Conservation (phyloP, 2,329 filamentous ascomycete species). For the Nigrospora oryzae region DNA sequence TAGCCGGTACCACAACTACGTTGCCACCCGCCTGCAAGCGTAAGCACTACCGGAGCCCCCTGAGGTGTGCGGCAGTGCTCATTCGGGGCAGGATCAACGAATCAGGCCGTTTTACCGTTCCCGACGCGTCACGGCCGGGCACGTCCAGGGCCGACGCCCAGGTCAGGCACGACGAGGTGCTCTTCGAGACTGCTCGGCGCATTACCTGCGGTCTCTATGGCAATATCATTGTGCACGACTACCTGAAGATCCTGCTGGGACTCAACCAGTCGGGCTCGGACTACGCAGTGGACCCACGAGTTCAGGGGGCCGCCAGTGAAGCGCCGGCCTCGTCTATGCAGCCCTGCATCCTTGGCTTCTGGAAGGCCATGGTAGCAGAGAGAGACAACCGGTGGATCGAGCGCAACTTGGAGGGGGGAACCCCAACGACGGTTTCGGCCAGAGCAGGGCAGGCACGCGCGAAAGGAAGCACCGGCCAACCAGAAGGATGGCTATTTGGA, state of each 20-base stretch:
- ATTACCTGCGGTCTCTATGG: slow-evolving; percentile 46
- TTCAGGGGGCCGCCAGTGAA: no score
- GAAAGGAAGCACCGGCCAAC: no score
- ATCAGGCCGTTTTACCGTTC: no score
- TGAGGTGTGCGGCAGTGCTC: no score
- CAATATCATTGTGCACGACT: slow-evolving; percentile 50
- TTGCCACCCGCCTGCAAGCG: slow-evolving; percentile 49
- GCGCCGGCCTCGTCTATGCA: no score
- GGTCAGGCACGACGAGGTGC: slow-evolving; percentile 29
- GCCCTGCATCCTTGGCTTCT: neutral
- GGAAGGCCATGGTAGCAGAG: neutral
- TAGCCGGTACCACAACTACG: slow-evolving; percentile 62
- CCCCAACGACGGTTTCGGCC: no score
- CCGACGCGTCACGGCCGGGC: no score
- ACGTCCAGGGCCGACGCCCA: no score
- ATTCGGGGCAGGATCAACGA: no score
- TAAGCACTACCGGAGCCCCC: neutral
- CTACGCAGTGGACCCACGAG: slow-evolving; percentile 49
- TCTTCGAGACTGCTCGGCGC: slow-evolving; percentile 48
- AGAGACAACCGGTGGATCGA: neutral
- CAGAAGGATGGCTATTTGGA: neutral
- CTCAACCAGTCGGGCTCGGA: slow-evolving; percentile 48
- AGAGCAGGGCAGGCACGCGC: no score
- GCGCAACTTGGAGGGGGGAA: no score
- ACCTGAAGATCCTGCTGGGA: slow-evolving; percentile 52